These are phyloP conservation scores for Lactifluus piperatus DNA, from an alignment of 768 basidiomycete genomes.

Conservation along the genomic window DNA sequence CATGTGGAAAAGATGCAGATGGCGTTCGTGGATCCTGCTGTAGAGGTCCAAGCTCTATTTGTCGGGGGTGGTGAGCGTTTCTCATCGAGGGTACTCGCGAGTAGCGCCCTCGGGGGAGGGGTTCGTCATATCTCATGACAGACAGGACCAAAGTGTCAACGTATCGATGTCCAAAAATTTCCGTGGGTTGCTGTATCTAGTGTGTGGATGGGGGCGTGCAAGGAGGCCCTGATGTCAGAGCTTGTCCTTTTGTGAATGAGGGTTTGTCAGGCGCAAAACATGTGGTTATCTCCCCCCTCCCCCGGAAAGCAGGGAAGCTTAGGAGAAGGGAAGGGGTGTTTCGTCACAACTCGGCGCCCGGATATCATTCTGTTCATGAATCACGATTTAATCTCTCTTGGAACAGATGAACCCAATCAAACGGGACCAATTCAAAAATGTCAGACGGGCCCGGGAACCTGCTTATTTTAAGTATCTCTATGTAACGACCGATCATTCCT, in stretches of 20 bases:
- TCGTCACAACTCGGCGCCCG: constrained; percentile 7
- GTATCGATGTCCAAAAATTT: too few species aligned
- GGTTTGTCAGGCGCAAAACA: background rate
- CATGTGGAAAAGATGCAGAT: background rate
- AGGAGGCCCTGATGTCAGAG: background rate
- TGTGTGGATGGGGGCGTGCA: background rate
- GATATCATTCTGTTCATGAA: background rate
- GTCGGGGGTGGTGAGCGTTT: background rate
- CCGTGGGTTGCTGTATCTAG: too few species aligned
- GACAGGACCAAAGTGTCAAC: too few species aligned
- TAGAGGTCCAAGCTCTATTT: background rate
- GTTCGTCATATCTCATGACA: background rate
- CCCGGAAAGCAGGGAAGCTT: constrained; percentile 15
- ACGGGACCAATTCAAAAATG: constrained; percentile 7
- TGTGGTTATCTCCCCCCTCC: background rate
- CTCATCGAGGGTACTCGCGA: background rate
- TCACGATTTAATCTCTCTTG: background rate
- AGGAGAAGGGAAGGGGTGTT: constrained; percentile 1
- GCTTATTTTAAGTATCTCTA: constrained; percentile 15
- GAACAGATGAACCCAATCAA: background rate
- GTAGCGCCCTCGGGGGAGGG: constrained; percentile 9
- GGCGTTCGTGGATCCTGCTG: too few species aligned
- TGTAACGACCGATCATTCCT: constrained; percentile 18
- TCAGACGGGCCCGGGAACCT: constrained; percentile 12
- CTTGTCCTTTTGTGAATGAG: background rate